Percentiles rank a stretch among this genome's conserved stretches.
These are phyloP conservation scores for Escovopsis sp. DNA, from an alignment of 2,329 filamentous ascomycete species.

Conservation along the genomic window DNA sequence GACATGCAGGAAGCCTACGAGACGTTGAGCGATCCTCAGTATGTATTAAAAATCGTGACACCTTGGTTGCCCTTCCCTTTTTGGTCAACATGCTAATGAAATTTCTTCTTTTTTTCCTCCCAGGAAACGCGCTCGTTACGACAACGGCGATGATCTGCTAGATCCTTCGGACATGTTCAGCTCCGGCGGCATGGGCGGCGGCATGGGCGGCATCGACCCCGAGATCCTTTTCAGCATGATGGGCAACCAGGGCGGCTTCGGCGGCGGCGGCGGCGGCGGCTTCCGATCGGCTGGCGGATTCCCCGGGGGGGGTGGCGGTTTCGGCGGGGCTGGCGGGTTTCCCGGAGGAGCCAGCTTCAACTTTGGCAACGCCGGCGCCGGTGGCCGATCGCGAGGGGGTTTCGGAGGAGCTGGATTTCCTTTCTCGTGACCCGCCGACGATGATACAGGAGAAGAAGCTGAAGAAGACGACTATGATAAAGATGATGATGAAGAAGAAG, in stretches of 20 bases:
- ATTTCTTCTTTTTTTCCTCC: not conserved
- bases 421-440: constrained; percentile 35
- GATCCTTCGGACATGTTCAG: constrained; percentile 80
- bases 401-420: constrained; percentile 23
- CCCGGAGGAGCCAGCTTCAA: constrained; percentile 37
- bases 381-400: constrained; percentile 23
- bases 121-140: constrained; percentile 78
- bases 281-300: constrained; percentile 38
- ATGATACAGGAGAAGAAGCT: constrained; percentile 16
- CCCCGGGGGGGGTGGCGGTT: constrained; percentile 34
- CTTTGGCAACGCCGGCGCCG: constrained; percentile 26
- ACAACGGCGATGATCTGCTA: constrained; percentile 81
- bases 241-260: constrained; percentile 47
- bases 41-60: constrained; percentile 26
- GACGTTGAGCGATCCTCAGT: constrained; percentile 84
- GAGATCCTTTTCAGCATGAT: constrained; percentile 77
- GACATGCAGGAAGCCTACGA: constrained; percentile 96
- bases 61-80: too few relatives aligned
- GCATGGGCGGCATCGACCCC: constrained; percentile 56
- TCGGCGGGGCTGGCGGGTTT: constrained; percentile 35
- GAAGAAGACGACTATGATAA: constrained; percentile 20
- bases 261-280: constrained; percentile 31
- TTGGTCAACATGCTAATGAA: too few relatives aligned
- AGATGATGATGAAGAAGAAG: constrained; percentile 6
- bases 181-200: constrained; percentile 49